Evolutionary conservation across 768 basidiomycete species (phyloP).

Genomic region (Kwoniella europaea): DNA sequence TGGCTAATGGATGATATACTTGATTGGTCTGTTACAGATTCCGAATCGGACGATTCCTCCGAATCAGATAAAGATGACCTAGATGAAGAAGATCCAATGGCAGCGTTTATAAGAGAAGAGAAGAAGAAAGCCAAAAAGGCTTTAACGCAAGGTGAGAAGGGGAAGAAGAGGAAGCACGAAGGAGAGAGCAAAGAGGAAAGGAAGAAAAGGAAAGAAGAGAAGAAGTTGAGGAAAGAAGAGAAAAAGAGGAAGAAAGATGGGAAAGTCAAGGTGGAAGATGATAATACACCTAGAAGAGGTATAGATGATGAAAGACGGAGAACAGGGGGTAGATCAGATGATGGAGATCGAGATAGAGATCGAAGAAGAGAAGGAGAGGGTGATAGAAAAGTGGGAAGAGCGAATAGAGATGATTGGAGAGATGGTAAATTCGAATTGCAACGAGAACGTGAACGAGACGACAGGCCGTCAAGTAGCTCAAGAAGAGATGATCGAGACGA

Average conservation of each 20-base stretch:
- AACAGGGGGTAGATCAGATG: background rate
- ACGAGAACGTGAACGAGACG: conserved; percentile 19
- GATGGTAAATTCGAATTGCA: conserved; percentile 38
- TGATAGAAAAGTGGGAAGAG: conserved; percentile 22
- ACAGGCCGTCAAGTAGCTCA: conserved; percentile 3
- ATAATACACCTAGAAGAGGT: conserved; percentile 11
- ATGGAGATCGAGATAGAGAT: conserved; percentile 1
- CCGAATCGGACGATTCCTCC: conserved; percentile 42
- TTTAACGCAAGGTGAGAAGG: conserved; percentile 62
- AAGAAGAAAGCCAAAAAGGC: conserved; percentile 59
- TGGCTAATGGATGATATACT: background rate
- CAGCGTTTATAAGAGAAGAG: conserved; percentile 82
- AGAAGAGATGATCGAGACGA: conserved; percentile 12
- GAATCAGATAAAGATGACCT: conserved; percentile 61
- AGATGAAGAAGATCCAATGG: conserved; percentile 98
- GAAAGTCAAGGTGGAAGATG: conserved; percentile 9
- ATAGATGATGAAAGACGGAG: background rate
- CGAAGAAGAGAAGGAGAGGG: conserved; percentile 12
- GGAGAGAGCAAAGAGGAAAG: conserved; percentile 71
- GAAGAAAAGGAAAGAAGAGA: conserved; percentile 73
- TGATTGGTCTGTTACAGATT: conserved; percentile 17
- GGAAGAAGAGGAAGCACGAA: conserved; percentile 59
- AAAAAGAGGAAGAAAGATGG: conserved; percentile 26
- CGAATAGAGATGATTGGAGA: conserved; percentile 39
- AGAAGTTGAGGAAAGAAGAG: conserved; percentile 67